These are phyloP conservation scores for Brassica hybrid DNA, from an alignment of 441 rosid species.

Conservation along the genomic window DNA sequence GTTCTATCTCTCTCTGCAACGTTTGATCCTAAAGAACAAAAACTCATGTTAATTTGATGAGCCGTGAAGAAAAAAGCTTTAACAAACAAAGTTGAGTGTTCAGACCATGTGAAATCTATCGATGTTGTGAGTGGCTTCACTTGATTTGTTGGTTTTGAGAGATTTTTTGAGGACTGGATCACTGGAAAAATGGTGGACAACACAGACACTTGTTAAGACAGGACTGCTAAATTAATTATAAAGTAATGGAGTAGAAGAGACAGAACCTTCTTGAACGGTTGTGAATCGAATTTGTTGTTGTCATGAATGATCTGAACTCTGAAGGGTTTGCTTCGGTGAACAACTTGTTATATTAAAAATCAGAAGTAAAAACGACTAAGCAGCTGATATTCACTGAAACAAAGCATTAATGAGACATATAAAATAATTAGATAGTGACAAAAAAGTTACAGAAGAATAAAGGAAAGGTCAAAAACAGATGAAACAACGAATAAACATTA, in stretches of 20 bases:
- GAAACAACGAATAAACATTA: constrained; percentile 56
- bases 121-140: constrained; percentile 23
- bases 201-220: constrained; percentile 16
- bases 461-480: constrained; percentile 43
- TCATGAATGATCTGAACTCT: constrained; percentile 53
- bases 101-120: constrained; percentile 45
- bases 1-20: constrained; percentile 55
- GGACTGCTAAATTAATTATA: neutral
- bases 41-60: neutral
- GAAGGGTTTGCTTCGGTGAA: constrained; percentile 24
- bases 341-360: constrained; percentile 18
- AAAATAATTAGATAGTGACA: constrained; percentile 50
- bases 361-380: constrained; percentile 37
- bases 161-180: constrained; percentile 47
- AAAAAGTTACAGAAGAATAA: constrained; percentile 34
- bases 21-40: constrained; percentile 34
- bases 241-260: constrained; percentile 26
- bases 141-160: constrained; percentile 45
- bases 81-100: neutral
- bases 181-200: constrained; percentile 39
- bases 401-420: constrained; percentile 50
- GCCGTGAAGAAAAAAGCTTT: constrained; percentile 6
- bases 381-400: constrained; percentile 48
- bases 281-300: constrained; percentile 51
- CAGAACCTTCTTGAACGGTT: constrained; percentile 60